Base-by-base conservation (phyloP, 1,139 yeast genomes). In the Candida sp. region DNA sequence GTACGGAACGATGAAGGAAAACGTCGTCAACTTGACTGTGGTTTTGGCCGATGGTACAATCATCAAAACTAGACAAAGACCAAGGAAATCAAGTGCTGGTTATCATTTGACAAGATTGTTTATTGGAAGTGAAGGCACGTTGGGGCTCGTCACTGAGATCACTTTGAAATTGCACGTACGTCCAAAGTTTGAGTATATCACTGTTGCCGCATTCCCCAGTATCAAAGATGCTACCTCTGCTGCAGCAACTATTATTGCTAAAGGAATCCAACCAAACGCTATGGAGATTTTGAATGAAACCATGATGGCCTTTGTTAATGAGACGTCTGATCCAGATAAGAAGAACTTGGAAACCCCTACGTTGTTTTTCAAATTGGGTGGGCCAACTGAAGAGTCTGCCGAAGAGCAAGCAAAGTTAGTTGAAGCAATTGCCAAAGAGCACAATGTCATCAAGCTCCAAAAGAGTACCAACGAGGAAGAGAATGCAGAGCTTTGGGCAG, bases 401-500 rank as follows among this genome's bases (percentile, higher is more conserved):
- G 65, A 75, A 33, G 86, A 85, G 54, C 84, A 88, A 56, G 77
- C 86, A 39, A 65, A 70, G 12, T 76, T 82, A 17, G 82, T 90
- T 47, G 69, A 80, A 58, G 60, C 65, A 11, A 81, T 90, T 43
- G 83, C 94, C 35, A 63, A 73, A 27, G 58, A 67, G 31, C 73
- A 88, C 66, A 70, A 79, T 34, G 71, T 83, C 30, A 67, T 75
- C 31, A 70, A 75, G 38, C 81, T 86, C 63, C 85, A 84, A 57
- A 84, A 80, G 56, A 92, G 96, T 3, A 72, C 74, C 26, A 76
- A 78, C 52, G 86, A 79, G 22, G 90, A 85, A 26, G 90, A 89
- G 54, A 88, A 87, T 53, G 75, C 73, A 1, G 85, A 87, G 56
- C 73, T 92, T 46, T 92, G 98, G 97, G 83, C 88, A 26, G 98